Base-by-base conservation (phyloP, 805 yeast genomes). In the Candida patagonica region DNA sequence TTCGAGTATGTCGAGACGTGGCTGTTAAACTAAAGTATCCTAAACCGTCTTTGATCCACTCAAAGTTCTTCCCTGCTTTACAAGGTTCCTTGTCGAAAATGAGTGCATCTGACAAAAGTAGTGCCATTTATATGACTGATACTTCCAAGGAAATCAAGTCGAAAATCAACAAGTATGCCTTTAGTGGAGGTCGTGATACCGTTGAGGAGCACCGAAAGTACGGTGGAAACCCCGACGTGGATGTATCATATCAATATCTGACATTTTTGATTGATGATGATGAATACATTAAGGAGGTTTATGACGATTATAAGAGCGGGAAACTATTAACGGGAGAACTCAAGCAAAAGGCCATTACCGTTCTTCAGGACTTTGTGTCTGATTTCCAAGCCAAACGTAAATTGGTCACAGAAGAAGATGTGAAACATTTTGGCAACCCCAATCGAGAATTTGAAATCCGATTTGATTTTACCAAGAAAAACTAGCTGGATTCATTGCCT, bases 41-140 rank as follows among this genome's bases (percentile, higher is more conserved):
- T 46, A 92, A 92, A 65, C 97, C 97, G 15, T 77, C 96, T 7
- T 73, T 92, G 58, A 70, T 92, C 48, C 97, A 92, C 63, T 79
- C 98, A 40, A 81, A 84, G 62, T 92, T 92, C 64, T 92, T 92
- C 82, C 98, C 98, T 33, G 97, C 98, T 40, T 44, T 89, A 52
- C 97, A 92, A 69, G 98, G 98, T 40, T 80, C 97, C 4, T 73
- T 87, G 12, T 83, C 96, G 29, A 92, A 92, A 67, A 92, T 92
- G 98, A 81, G 94, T 45, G 97, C 98, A 4, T 79, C 92, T 9
- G 92, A 83, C 60, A 86, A 83, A 46, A 79, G 84, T 42, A 74
- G 89, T 29, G 92, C 98, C 5, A 87, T 92, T 50, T 92, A 80
- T 67, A 81, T 92, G 92, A 88, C 87, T 42, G 98, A 92, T 61